These are phyloP conservation scores for Mortierella sp. DNA, from an alignment of 371 early-diverging fungal species.

Conservation along the genomic window DNA sequence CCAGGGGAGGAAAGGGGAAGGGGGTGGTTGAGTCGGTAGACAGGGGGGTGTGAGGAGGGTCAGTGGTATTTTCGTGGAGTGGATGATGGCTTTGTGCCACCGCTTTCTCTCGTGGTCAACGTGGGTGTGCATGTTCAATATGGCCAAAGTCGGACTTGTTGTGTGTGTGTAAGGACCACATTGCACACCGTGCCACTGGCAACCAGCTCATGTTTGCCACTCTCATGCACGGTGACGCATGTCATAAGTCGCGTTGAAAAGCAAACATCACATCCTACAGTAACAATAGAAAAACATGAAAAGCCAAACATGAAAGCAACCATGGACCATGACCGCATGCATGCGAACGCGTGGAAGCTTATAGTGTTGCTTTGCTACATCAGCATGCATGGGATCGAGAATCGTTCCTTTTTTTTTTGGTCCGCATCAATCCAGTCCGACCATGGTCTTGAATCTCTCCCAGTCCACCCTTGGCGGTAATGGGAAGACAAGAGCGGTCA, in stretches of 20 bases:
- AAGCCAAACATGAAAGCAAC: background rate
- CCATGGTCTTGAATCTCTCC: slow-evolving; percentile 2
- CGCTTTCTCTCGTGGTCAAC: no score
- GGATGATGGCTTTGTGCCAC: no score
- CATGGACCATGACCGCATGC: slow-evolving; percentile 3
- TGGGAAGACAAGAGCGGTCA: background rate
- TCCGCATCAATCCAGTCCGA: slow-evolving; percentile 6
- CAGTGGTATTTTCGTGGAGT: no score
- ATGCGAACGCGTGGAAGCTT: background rate
- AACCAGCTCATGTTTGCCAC: background rate
- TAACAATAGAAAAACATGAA: slow-evolving; percentile 2
- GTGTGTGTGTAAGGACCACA: no score
- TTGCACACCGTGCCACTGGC: slow-evolving; percentile 10
- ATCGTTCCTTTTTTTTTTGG: slow-evolving; percentile 15
- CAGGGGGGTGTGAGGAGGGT: no score
- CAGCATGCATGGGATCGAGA: slow-evolving; percentile 31
- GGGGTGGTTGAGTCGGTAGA: background rate
- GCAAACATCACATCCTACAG: background rate
- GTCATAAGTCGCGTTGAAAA: slow-evolving; percentile 2
- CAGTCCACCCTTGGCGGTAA: background rate
- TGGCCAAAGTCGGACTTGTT: no score
- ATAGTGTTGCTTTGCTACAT: slow-evolving; percentile 19
- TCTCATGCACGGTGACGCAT: slow-evolving; percentile 25
- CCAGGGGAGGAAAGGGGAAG: no score
- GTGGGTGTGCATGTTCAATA: no score